Conservation (phyloP, 2,329 filamentous ascomycete genomes). For the Xylaria sp. region DNA sequence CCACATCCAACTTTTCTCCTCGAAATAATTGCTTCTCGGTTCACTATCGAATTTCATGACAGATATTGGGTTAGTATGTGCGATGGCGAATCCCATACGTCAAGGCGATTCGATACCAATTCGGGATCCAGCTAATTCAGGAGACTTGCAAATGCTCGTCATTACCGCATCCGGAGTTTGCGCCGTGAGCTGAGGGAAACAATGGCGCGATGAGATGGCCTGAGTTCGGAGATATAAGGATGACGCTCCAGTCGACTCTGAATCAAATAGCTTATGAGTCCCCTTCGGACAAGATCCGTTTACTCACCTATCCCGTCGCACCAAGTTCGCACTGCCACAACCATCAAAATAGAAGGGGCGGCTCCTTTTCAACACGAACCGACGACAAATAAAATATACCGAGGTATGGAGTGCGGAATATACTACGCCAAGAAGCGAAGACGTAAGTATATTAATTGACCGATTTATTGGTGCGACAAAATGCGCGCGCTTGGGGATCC, state of each 20-base stretch:
- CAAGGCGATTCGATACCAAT: background rate
- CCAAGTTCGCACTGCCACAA: background rate
- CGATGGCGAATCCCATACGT: background rate
- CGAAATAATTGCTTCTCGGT: background rate
- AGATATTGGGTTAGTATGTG: background rate
- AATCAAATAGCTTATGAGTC: background rate
- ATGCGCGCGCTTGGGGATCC: background rate
- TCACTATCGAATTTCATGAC: background rate
- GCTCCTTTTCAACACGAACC: background rate
- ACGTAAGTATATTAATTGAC: background rate
- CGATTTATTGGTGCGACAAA: background rate
- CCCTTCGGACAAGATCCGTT: background rate
- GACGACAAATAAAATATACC: background rate
- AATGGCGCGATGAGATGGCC: background rate
- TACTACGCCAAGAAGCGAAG: background rate
- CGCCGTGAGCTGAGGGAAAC: background rate
- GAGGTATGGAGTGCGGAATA: no score
- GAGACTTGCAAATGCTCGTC: background rate
- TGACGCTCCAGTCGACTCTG: conserved; percentile 16
- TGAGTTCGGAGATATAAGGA: background rate
- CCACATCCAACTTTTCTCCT: background rate
- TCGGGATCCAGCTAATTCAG: background rate
- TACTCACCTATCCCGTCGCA: background rate
- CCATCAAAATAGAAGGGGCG: background rate
- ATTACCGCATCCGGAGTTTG: background rate